Conservation (phyloP, 495 filamentous ascomycete genomes). For the Talaromyces proteolyticus region DNA sequence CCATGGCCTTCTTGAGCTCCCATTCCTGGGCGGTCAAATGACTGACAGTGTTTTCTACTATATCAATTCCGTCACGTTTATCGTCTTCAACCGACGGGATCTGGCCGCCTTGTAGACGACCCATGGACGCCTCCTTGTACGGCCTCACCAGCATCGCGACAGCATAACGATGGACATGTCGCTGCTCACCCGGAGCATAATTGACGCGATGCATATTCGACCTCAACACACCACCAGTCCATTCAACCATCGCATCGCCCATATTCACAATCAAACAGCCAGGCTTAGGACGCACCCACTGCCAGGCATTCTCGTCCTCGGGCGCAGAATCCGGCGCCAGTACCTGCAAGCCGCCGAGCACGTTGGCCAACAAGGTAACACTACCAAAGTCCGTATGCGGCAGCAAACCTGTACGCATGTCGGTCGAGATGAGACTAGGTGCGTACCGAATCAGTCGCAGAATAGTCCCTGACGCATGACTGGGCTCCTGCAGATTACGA, state of each 20-base stretch:
- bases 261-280: constrained; percentile 52
- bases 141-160: constrained; percentile 1
- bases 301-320: constrained; percentile 24
- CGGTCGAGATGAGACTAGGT: background rate
- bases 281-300: constrained; percentile 41
- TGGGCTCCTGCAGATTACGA: background rate
- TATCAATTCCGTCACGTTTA: background rate
- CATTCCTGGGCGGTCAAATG: constrained; percentile 1
- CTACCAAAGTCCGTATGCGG: constrained; percentile 53
- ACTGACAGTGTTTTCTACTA: background rate
- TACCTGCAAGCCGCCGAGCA: constrained; percentile 52
- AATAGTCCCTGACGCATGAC: constrained; percentile 8
- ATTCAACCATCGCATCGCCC: constrained; percentile 50
- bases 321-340: constrained; percentile 27
- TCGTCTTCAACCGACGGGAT: constrained; percentile 4
- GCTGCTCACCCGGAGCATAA: constrained; percentile 2
- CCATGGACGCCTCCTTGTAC: constrained; percentile 3
- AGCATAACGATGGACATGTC: background rate
- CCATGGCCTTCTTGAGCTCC: constrained; percentile 2
- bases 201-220: constrained; percentile 50
- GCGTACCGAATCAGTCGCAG: constrained; percentile 10
- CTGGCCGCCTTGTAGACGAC: background rate
- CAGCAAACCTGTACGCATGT: background rate
- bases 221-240: constrained; percentile 39
- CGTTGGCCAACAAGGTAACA: constrained; percentile 49